Evolutionary conservation across 2,329 filamentous ascomycete genomes (phyloP).

Genomic region (Dactylonectria estremocensis): DNA sequence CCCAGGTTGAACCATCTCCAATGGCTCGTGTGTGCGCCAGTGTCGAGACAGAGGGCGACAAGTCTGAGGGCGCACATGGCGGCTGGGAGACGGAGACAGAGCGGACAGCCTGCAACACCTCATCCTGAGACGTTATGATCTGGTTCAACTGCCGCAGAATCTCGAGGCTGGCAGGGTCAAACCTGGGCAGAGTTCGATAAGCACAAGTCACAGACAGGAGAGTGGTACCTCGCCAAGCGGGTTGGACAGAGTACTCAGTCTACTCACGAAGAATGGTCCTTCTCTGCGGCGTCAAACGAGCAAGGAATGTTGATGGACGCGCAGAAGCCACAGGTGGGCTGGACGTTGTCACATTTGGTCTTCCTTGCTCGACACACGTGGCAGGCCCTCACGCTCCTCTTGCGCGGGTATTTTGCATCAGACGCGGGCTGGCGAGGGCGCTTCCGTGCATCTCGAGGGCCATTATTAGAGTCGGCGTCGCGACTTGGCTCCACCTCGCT

Average conservation of each 20-base stretch:
- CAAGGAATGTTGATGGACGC: constrained; percentile 51
- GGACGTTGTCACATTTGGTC: constrained; percentile 57
- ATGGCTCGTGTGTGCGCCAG: not conserved
- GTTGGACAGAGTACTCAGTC: constrained; percentile 4
- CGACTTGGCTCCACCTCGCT: not conserved
- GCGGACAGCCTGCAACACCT: constrained; percentile 35
- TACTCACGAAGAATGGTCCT: constrained; percentile 48
- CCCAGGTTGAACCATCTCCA: constrained; percentile 1
- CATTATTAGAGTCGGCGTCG: not conserved
- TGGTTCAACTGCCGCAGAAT: constrained; percentile 49
- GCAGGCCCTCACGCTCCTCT: constrained; percentile 54
- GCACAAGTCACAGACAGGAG: rapidly evolving
- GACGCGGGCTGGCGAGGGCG: constrained; percentile 34
- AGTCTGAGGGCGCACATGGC: constrained; percentile 3
- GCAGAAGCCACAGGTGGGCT: constrained; percentile 56
- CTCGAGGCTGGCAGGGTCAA: constrained; percentile 55
- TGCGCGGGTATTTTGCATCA: constrained; percentile 47
- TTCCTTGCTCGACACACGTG: constrained; percentile 55
- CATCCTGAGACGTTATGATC: constrained; percentile 41
- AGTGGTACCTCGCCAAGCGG: not conserved
- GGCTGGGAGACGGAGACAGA: constrained; percentile 30
- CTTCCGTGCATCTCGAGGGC: constrained; percentile 23
- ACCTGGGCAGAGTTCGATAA: constrained; percentile 39
- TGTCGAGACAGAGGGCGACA: constrained; percentile 6
- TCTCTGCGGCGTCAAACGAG: constrained; percentile 49